These are phyloP conservation scores for Alternaria triticimaculans DNA, from an alignment of 2,329 filamentous ascomycete genomes.

Conservation along the genomic window DNA sequence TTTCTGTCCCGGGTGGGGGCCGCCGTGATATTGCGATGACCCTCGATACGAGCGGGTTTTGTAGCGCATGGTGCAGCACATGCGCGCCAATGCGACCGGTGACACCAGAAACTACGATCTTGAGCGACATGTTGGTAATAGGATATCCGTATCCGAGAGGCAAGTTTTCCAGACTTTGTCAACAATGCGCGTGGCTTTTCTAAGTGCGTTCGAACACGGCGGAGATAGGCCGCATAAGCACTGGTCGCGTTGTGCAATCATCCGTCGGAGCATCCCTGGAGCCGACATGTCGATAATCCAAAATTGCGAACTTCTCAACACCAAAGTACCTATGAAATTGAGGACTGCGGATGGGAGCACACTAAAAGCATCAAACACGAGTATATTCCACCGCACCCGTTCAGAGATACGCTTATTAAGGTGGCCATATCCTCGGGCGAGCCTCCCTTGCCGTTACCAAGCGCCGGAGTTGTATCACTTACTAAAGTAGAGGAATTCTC, in stretches of 20 bases:
- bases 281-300: constrained; percentile 1
- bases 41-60: constrained; percentile 14
- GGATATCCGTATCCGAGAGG: not conserved
- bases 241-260: constrained; percentile 7
- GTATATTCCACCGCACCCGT: not conserved
- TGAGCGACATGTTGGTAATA: constrained; percentile 19
- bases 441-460: not conserved
- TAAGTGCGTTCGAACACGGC: constrained; percentile 15
- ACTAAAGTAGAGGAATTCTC: constrained; percentile 11
- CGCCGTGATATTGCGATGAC: constrained; percentile 20
- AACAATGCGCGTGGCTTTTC: constrained; percentile 7
- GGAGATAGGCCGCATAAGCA: constrained; percentile 27
- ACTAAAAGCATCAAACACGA: not conserved
- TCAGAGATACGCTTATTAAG: not conserved
- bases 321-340: not conserved
- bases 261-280: constrained; percentile 8
- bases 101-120: constrained; percentile 19
- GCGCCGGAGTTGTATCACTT: not conserved
- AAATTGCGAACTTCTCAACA: not conserved
- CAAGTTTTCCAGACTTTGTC: not conserved
- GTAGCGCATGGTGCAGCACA: constrained; percentile 17
- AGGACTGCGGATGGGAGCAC: not conserved
- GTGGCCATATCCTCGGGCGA: not conserved
- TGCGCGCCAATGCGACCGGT: constrained; percentile 19
- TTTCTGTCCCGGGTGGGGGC: constrained; percentile 13